These are phyloP conservation scores for Boletus sensibilis DNA, from an alignment of 768 basidiomycete species.

Conservation along the genomic window DNA sequence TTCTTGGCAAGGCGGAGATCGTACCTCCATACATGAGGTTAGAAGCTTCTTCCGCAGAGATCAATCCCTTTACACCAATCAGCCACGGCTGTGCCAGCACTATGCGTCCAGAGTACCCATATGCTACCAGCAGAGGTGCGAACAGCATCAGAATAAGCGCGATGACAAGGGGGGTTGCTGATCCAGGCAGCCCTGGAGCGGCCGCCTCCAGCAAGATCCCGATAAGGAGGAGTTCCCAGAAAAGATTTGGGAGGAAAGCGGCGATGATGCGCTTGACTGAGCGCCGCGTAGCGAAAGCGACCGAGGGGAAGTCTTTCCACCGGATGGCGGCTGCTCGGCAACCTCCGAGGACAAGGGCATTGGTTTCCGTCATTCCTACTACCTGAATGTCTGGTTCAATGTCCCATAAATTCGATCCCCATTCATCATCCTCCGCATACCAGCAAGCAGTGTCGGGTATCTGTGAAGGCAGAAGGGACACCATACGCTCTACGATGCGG, in stretches of 20 bases:
- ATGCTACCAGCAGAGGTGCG: conserved; percentile 10
- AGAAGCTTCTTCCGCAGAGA: conserved; percentile 24
- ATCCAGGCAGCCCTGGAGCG: no score
- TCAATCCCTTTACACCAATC: conserved; percentile 24
- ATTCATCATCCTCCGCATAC: conserved; percentile 23
- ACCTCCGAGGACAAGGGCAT: conserved; percentile 23
- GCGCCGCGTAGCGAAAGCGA: conserved; percentile 15
- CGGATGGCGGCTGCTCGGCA: conserved; percentile 22
- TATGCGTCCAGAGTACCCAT: conserved; percentile 19
- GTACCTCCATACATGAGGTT: conserved; percentile 14
- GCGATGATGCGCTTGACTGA: conserved; percentile 16
- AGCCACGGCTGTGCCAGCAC: conserved; percentile 22
- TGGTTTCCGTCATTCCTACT: conserved; percentile 18
- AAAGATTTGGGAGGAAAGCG: neutral
- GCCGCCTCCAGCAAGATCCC: neutral
- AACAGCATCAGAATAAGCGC: conserved; percentile 13
- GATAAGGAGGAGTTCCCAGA: neutral
- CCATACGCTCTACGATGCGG: conserved; percentile 21
- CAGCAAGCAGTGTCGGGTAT: conserved; percentile 5
- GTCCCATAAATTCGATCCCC: conserved; percentile 20
- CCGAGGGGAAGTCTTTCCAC: conserved; percentile 24
- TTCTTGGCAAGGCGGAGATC: conserved; percentile 6
- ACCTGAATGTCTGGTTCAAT: conserved; percentile 17
- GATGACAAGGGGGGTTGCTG: neutral
- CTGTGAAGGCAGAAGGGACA: conserved; percentile 18